phyloP scores from a whole-genome alignment of 352 stramenopile genomes.

The Achlya hypogyna region DNA sequence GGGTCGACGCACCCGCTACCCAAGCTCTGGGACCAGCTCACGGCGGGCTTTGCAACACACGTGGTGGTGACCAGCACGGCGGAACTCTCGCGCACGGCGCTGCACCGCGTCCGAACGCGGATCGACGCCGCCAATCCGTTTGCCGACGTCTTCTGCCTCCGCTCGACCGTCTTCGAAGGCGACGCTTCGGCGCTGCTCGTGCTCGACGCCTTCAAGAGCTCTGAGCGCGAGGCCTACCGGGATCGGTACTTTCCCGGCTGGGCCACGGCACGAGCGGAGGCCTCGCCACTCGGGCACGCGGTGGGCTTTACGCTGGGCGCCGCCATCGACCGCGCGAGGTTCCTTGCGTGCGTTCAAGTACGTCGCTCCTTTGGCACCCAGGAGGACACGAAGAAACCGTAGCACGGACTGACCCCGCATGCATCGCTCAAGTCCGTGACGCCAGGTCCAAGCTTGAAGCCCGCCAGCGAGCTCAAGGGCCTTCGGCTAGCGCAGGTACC shows the following conservation, averaged over 20 bases:
- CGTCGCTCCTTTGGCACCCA: neutral
- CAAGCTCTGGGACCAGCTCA: conserved; percentile 61
- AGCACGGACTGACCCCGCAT: neutral
- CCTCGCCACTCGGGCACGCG: conserved; percentile 21
- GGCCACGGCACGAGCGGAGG: conserved; percentile 16
- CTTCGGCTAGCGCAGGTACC: conserved; percentile 5
- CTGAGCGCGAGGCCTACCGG: conserved; percentile 47
- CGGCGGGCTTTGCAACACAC: conserved; percentile 50
- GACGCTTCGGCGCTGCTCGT: conserved; percentile 41
- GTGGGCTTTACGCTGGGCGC: conserved; percentile 39
- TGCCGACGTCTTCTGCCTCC: conserved; percentile 54
- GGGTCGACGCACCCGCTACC: conserved; percentile 28
- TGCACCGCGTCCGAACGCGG: conserved; percentile 50
- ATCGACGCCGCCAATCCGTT: conserved; percentile 65
- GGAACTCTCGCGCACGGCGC: conserved; percentile 29
- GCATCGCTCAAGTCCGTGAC: conserved; percentile 5
- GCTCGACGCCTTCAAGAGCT: conserved; percentile 47
- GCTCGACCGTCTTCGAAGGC: conserved; percentile 52
- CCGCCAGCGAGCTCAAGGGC: neutral
- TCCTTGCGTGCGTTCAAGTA: conserved; percentile 34
- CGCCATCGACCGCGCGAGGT: conserved; percentile 44
- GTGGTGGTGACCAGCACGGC: conserved; percentile 44
- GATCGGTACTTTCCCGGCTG: conserved; percentile 37
- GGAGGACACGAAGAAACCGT: neutral
- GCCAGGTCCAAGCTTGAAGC: neutral